These are phyloP conservation scores for Eucalyptus polyanthemos DNA, from an alignment of 345 rosid species.

Conservation along the genomic window DNA sequence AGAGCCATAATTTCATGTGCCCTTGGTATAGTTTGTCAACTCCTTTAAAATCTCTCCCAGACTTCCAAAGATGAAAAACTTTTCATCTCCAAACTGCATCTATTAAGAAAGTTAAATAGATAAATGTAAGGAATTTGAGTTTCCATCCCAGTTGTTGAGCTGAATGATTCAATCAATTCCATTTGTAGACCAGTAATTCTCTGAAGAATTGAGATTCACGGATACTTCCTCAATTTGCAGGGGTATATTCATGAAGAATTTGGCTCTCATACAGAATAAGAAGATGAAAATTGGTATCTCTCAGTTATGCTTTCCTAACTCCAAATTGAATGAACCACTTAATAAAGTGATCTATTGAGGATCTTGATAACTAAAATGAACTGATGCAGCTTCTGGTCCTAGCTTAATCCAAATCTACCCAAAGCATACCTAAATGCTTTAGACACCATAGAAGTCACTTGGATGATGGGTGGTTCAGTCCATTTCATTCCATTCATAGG, in stretches of 20 bases:
- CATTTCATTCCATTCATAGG: neutral
- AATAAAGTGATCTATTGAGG: neutral
- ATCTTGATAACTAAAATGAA: neutral
- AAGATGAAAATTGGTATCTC: neutral
- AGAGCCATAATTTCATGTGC: neutral
- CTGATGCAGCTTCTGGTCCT: neutral
- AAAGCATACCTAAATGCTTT: neutral
- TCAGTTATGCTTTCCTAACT: neutral
- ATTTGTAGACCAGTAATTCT: neutral
- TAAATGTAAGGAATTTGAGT: neutral
- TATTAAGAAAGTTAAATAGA: neutral
- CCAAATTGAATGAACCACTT: neutral
- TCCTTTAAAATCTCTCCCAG: neutral
- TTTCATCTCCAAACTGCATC: neutral
- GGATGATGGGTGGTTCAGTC: neutral
- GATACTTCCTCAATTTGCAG: neutral
- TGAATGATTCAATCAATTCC: neutral
- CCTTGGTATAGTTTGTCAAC: neutral
- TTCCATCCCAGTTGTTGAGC: neutral
- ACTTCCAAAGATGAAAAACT: neutral
- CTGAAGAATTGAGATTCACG: neutral
- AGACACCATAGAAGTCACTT: neutral
- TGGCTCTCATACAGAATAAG: neutral
- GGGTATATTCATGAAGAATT: neutral
- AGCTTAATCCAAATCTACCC: neutral